A percentile compares a stretch with the other conserved stretches of the same genome.
Conservation (phyloP, 1,284 basidiomycete species). For the Leccinum brunneo-olivaceum region DNA sequence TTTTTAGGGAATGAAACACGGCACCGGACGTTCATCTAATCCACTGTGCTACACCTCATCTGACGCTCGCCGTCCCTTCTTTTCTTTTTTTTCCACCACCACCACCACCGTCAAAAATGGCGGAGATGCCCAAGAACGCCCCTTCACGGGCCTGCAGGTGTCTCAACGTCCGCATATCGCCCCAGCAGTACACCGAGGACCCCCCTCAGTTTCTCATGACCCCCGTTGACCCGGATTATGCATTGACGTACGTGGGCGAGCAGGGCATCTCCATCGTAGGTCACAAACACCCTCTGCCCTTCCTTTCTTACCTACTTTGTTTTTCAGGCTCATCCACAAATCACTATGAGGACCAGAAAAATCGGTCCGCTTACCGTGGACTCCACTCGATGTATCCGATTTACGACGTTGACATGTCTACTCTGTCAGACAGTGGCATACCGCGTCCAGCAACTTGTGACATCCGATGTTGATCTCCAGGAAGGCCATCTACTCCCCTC, state of each 20-base stretch:
- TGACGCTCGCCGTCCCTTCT: conserved; percentile 19
- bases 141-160: conserved; percentile 51
- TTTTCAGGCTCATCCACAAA: conserved; percentile 57
- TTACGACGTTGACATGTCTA: conserved; percentile 62
- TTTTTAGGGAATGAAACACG: conserved; percentile 27
- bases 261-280: conserved; percentile 62
- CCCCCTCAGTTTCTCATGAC: conserved; percentile 29
- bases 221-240: conserved; percentile 41
- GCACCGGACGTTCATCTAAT: conserved; percentile 33
- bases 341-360: conserved; percentile 60
- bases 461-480: conserved; percentile 51
- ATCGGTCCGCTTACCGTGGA: conserved; percentile 40
- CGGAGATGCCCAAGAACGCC: conserved; percentile 13
- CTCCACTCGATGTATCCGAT: conserved; percentile 47
- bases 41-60: conserved; percentile 19
- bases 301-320: conserved; percentile 3
- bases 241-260: conserved; percentile 55
- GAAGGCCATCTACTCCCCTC: conserved; percentile 64
- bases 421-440: conserved; percentile 61
- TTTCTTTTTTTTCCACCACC: conserved; percentile 18
- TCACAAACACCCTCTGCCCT: conserved; percentile 9
- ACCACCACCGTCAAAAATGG: conserved; percentile 21
- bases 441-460: conserved; percentile 58
- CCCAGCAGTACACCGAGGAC: conserved; percentile 24
- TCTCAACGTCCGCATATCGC: conserved; percentile 58